Evolutionary conservation across 1,139 yeast species (phyloP).

Genomic region (Zygosaccharomyces sapae): DNA sequence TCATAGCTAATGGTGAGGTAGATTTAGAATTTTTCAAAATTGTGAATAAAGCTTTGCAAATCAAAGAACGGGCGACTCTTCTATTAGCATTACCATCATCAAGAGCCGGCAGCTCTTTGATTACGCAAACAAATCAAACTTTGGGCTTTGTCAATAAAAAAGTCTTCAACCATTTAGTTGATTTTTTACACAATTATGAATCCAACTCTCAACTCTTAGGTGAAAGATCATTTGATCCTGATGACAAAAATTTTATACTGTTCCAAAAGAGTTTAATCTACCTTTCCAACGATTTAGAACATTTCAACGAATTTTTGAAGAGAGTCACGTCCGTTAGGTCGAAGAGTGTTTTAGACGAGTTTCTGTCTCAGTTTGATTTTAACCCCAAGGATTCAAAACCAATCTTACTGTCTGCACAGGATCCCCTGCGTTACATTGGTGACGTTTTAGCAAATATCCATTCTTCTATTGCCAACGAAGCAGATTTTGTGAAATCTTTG

Average conservation of each 20-base stretch:
- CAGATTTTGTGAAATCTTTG: constrained; percentile 62
- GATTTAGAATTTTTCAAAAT: constrained; percentile 60
- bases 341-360: constrained; percentile 54
- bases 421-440: constrained; percentile 77
- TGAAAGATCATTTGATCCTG: constrained; percentile 24
- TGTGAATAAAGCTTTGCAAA: constrained; percentile 56
- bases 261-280: constrained; percentile 34
- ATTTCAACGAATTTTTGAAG: constrained; percentile 50
- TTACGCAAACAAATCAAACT: constrained; percentile 53
- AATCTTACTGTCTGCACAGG: constrained; percentile 65
- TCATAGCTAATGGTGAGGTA: constrained; percentile 44
- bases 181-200: constrained; percentile 34
- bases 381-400: constrained; percentile 40
- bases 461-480: constrained; percentile 82
- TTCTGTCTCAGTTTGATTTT: constrained; percentile 47
- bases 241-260: constrained; percentile 22
- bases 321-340: constrained; percentile 60
- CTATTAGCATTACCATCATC: constrained; percentile 66
- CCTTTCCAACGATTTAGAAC: constrained; percentile 38
- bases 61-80: constrained; percentile 65
- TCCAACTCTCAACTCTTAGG: constrained; percentile 18
- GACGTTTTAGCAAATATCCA: constrained; percentile 89
- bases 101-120: constrained; percentile 64
- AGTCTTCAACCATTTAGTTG: constrained; percentile 36
- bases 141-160: constrained; percentile 37